These are phyloP conservation scores for Raddia distichophylla DNA, from an alignment of 176 grass and related monocot genomes.

Conservation along the genomic window DNA sequence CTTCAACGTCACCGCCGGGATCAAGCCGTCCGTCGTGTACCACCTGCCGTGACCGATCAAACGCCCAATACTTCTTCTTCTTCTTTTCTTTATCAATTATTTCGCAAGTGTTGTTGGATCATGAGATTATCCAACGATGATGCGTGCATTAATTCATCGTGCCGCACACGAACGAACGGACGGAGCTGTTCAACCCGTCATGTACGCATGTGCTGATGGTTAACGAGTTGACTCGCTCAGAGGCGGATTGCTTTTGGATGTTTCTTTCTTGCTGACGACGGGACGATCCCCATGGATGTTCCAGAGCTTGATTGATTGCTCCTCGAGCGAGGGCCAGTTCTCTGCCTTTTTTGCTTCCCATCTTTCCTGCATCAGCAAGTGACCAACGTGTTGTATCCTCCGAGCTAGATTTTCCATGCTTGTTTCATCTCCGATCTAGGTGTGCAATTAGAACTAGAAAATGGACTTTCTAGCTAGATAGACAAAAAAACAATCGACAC, in stretches of 20 bases:
- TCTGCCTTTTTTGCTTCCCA: too few species aligned
- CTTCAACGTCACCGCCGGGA: conserved; percentile 66
- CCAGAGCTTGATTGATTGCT: neutral
- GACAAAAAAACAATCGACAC: too few species aligned
- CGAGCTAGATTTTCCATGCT: neutral
- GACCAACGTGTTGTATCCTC: neutral
- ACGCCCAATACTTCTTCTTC: neutral
- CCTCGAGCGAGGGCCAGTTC: neutral
- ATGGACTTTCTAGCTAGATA: too few species aligned
- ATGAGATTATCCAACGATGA: too few species aligned
- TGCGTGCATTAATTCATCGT: too few species aligned
- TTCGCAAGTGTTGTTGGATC: too few species aligned
- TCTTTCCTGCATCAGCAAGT: neutral
- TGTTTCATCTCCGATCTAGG: neutral
- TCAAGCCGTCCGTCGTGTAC: conserved; percentile 45
- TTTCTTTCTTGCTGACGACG: neutral
- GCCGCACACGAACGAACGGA: neutral
- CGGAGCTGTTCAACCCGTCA: too few species aligned
- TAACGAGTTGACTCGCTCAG: neutral
- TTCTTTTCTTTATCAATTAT: too few species aligned
- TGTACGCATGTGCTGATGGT: too few species aligned
- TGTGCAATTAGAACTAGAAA: too few species aligned
- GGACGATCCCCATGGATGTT: neutral
- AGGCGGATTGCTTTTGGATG: neutral
- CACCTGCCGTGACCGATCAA: conserved; percentile 34